Base-by-base conservation (phyloP, 1,284 basidiomycete genomes). In the Malassezia pachydermatis region DNA sequence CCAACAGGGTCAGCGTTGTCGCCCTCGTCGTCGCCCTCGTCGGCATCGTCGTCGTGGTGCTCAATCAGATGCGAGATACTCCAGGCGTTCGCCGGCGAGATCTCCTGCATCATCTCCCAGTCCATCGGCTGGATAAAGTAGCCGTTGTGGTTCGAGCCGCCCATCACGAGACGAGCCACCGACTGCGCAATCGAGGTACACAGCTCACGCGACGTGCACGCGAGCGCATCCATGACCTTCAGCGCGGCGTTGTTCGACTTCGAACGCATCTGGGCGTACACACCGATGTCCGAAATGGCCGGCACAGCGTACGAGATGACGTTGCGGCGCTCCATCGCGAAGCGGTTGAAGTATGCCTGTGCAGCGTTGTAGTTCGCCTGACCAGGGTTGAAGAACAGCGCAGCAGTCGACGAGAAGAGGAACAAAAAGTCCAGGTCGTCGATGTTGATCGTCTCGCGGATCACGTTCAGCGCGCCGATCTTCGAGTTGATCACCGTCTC, bases 251-350 rank as follows among this genome's bases (percentile, higher is more conserved):
- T 52, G 40, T 48, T 48, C 24, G 30, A 37, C 34, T 39, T 22
- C 19, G 41, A 20, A 20, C 45, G 45, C 51, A 53, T 38, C 41
- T 48, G 25, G 2, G 51, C 51, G 20, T 48, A 53, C 24, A 53
- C 51, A 48, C 51, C 51, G 41, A 53, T 48, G 45, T 53, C 51
- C 20, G 51, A 53, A 22, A 53, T 53, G 51, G 51, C 51, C 9
- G 51, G 51, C 34, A 53, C 51, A 4, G 51, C 51, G 39, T 48
- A 53, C 17, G 45, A 48, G n/a, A 53, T 41, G 5, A 53, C 46
- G 28, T 53, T 53, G 22, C n/a, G 14, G 40, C 32, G 27, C 45
- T 48, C 51, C 25, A 28, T 28, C 35, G 51, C 51, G 29, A 48
- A 48, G 38, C 51, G 51, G 51, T 53, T 53, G 29, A 53, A 53